Conservation (phyloP, 1,284 basidiomycete genomes). For the Trametes pubescens region DNA sequence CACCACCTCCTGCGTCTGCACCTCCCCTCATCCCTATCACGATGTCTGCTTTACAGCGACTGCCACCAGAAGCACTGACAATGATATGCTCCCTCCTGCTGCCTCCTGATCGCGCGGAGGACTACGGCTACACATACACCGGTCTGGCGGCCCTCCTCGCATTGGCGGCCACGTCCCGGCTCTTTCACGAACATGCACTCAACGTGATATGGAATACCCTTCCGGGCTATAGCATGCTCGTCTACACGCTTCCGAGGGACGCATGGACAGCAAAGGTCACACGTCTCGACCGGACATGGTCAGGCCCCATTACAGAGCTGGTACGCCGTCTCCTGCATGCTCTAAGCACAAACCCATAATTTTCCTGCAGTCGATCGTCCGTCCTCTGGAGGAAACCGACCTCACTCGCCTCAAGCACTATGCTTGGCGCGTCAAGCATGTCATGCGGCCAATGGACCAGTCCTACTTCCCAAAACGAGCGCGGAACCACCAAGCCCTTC, state of each 20-base stretch:
- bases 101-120: not conserved
- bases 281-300: not conserved
- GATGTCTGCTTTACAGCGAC: not conserved
- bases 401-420: conserved; percentile 12
- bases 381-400: not conserved
- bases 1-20: too few relatives aligned
- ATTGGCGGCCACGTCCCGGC: conserved; percentile 16
- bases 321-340: not conserved
- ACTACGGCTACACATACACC: not conserved
- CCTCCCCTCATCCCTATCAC: not conserved
- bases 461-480: not conserved
- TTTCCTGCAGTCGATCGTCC: not conserved
- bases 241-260: conserved; percentile 13
- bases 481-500: not conserved
- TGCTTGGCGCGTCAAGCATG: conserved; percentile 5
- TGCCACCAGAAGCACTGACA: not conserved
- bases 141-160: conserved; percentile 1
- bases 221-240: conserved; percentile 8
- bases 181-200: conserved; percentile 18
- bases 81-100: not conserved
- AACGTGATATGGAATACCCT: conserved; percentile 20
- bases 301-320: not conserved
- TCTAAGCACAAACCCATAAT: too few relatives aligned
- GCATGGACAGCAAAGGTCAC: not conserved
- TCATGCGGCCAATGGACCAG: not conserved